These are phyloP conservation scores for Aspergillus avenaceus DNA, from an alignment of 495 filamentous ascomycete genomes.

Conservation along the genomic window DNA sequence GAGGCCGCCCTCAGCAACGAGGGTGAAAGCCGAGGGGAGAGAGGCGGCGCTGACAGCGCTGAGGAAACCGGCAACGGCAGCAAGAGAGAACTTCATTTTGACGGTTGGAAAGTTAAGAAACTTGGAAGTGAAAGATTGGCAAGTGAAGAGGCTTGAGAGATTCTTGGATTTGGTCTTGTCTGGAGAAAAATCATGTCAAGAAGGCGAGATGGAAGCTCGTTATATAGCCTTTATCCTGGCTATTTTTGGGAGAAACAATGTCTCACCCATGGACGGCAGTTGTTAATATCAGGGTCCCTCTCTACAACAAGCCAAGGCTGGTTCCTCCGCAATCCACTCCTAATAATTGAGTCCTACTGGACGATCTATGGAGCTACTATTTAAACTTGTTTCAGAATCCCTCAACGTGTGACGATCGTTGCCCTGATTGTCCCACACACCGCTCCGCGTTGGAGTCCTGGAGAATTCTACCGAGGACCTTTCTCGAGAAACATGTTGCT, in stretches of 20 bases:
- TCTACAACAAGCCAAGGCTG: no score
- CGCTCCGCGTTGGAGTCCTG: no score
- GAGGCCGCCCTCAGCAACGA: slow-evolving; percentile 5
- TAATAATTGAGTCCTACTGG: no score
- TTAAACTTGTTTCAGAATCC: background rate
- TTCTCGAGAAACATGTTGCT: no score
- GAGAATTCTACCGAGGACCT: no score
- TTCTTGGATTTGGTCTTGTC: background rate
- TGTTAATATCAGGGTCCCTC: background rate
- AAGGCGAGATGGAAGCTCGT: background rate
- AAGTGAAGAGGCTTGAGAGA: no score
- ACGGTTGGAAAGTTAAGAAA: background rate
- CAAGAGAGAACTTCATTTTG: slow-evolving; percentile 9
- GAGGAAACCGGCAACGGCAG: slow-evolving; percentile 1
- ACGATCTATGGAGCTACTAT: background rate
- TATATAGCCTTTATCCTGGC: background rate
- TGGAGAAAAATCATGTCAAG: background rate
- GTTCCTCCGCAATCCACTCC: no score
- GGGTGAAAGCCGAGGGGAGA: slow-evolving; percentile 3
- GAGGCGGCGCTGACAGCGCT: slow-evolving; percentile 1
- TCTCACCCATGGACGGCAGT: background rate
- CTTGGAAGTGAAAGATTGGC: background rate
- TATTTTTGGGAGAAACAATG: background rate
- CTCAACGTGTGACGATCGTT: background rate
- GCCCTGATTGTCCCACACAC: background rate